Base-by-base conservation (phyloP, 2,329 filamentous ascomycete genomes). In the Colletotrichum shisoi region DNA sequence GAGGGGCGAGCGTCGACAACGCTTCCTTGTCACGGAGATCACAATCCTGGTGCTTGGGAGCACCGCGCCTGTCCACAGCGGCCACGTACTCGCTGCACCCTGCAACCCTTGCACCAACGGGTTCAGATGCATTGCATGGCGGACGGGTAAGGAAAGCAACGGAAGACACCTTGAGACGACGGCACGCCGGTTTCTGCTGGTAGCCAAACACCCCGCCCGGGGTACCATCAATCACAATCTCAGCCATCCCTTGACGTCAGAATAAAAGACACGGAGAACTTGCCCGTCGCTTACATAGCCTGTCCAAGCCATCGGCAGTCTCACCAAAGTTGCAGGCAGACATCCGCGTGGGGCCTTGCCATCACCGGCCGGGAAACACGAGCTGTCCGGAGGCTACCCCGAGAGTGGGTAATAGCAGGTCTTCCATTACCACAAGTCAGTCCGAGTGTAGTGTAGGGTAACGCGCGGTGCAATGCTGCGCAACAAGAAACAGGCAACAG, bases 61-160 rank as follows among this genome's bases (percentile, higher is more conserved):
- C 65, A 49, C 27, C 27, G 59, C 60, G 65, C 65, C 61, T 68
- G 61, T 65, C 56, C 48, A 51, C 49, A 42, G 31, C 61, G 44
- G 65, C 65, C 65, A 68, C 65, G 65, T 68, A 68, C 65, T 39
- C 65, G 37, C 54, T 68, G 62, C 39, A 60, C 42, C 37, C 65
- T 64, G 45, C 62, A 56, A 51, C 37, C 44, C 34, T 60, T 60
- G 56, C 62, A 65, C 65, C 65, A 68, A 64, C 56, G 34, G 42
- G 40, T 63, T 63, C 48, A 54, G 34, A 57, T 57, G 45, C 54
- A 59, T 51, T 68, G 61, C 61, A 65, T 44, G 34, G 37, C 45
- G 56, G 56, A 64, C 49, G 61, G 61, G 61, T 46, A 46, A 37
- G 44, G 51, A 40, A 68, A 56, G 48, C 51, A 62, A 64, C 24